Evolutionary conservation across 345 rosid species (phyloP).

Genomic region (Carallia pectinifolia): DNA sequence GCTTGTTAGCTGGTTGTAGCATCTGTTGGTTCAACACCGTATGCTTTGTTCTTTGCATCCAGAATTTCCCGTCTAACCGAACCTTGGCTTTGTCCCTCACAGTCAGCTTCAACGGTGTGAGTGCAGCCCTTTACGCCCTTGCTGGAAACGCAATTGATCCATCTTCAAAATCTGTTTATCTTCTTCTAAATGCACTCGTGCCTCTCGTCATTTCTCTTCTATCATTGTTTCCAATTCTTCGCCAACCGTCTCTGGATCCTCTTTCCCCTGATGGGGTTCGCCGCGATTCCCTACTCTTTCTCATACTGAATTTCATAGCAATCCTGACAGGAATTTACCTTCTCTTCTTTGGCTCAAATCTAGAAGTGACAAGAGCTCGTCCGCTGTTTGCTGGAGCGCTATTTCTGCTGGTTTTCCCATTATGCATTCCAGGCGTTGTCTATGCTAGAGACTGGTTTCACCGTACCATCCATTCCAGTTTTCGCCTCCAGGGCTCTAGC

Average conservation of each 20-base stretch:
- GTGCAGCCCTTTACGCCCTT: constrained; percentile 82
- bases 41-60: constrained; percentile 85
- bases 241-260: constrained; percentile 77
- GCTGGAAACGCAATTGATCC: constrained; percentile 68
- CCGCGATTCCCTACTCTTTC: constrained; percentile 69
- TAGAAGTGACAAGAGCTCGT: constrained; percentile 37
- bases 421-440: constrained; percentile 73
- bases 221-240: constrained; percentile 72
- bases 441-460: constrained; percentile 77
- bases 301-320: constrained; percentile 69
- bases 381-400: constrained; percentile 73
- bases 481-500: constrained; percentile 51
- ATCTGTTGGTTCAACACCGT: constrained; percentile 99
- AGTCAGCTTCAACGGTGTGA: constrained; percentile 89
- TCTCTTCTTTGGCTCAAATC: constrained; percentile 55
- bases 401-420: constrained; percentile 62
- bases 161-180: constrained; percentile 54
- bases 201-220: constrained; percentile 63
- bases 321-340: constrained; percentile 73
- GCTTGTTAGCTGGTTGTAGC: constrained; percentile 83
- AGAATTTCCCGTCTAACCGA: constrained; percentile 70
- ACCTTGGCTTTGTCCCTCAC: constrained; percentile 88
- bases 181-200: constrained; percentile 66
- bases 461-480: constrained; percentile 55
- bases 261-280: constrained; percentile 65